phyloP scores from a whole-genome alignment of 345 rosid species.

The Laguncularia racemosa region DNA sequence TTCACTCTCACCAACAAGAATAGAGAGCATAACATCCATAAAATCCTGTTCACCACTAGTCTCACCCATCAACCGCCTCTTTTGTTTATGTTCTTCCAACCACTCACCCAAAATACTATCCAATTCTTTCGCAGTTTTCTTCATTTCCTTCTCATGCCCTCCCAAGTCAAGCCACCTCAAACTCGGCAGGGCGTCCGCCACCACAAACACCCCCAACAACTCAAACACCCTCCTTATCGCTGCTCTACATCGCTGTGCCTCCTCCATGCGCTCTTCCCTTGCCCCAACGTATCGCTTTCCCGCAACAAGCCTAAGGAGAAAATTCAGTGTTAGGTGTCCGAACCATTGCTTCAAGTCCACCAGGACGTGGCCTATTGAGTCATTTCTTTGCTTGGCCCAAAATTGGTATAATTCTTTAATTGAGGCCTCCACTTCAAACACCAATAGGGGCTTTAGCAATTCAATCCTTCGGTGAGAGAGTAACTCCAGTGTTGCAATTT shows the following conservation, averaged over 20 bases:
- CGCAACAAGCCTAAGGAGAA: constrained; percentile 22
- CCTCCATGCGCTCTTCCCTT: constrained; percentile 2
- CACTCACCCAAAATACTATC: constrained; percentile 5
- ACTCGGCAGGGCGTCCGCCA: constrained; percentile 19
- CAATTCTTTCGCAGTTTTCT: constrained; percentile 12
- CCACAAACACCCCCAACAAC: constrained; percentile 7
- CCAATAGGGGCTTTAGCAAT: constrained; percentile 17
- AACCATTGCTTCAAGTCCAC: constrained; percentile 30
- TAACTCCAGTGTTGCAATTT: constrained; percentile 16
- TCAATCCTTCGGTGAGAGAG: constrained; percentile 23
- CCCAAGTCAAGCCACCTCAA: constrained; percentile 23
- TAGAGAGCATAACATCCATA: constrained; percentile 13
- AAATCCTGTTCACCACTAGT: constrained; percentile 9
- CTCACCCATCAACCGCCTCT: neutral
- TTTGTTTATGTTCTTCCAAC: constrained; percentile 19
- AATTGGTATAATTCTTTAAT: constrained; percentile 16
- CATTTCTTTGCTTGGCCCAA: constrained; percentile 8
- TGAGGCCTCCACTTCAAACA: constrained; percentile 9
- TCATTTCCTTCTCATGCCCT: constrained; percentile 23
- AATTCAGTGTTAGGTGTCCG: constrained; percentile 17
- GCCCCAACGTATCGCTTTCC: constrained; percentile 22
- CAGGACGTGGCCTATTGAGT: neutral
- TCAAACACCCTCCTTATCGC: constrained; percentile 9
- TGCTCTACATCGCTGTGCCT: constrained; percentile 12
- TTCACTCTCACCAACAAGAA: neutral